Percentiles rank a stretch among this genome's conserved stretches.
These are phyloP conservation scores for Jimgerdemannia flammicorona DNA, from an alignment of 192 early-diverging fungal genomes.

Conservation along the genomic window DNA sequence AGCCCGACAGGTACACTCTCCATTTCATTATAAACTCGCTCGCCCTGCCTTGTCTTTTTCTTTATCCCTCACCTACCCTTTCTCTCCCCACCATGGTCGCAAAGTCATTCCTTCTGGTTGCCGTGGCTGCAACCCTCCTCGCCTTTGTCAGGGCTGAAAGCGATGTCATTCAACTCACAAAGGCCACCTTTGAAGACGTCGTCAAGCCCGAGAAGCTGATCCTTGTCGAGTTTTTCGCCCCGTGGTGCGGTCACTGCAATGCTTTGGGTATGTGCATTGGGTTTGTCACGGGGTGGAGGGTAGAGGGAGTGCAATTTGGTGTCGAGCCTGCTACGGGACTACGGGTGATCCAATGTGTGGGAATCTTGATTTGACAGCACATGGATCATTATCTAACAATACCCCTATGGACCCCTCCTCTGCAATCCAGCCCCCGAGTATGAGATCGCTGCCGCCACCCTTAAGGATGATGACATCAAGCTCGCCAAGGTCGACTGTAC, in stretches of 20 bases:
- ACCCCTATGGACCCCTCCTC: too few relatives aligned
- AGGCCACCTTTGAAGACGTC: slow-evolving; percentile 59
- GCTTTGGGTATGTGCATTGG: slow-evolving; percentile 47
- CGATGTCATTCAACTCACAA: slow-evolving; percentile 53
- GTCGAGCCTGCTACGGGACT: too few relatives aligned
- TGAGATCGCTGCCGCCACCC: slow-evolving; percentile 82
- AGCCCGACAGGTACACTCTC: too few relatives aligned
- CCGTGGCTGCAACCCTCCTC: slow-evolving; percentile 19
- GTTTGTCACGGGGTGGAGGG: too few relatives aligned
- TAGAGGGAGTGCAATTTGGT: too few relatives aligned
- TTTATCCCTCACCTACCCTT: too few relatives aligned
- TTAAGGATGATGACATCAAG: slow-evolving; percentile 71
- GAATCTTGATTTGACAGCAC: too few relatives aligned
- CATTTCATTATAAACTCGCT: too few relatives aligned
- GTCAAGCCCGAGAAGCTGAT: slow-evolving; percentile 63
- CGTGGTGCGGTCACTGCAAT: slow-evolving; percentile 99
- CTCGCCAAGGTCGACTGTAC: slow-evolving; percentile 99
- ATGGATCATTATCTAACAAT: not conserved
- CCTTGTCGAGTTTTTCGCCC: slow-evolving; percentile 94
- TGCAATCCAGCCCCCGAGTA: slow-evolving; percentile 79
- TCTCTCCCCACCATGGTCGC: too few relatives aligned
- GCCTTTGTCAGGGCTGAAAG: slow-evolving; percentile 13
- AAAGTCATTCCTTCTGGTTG: slow-evolving; percentile 4
- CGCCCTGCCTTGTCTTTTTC: too few relatives aligned
- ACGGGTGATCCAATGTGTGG: too few relatives aligned